Base-by-base conservation (phyloP, 805 yeast genomes). In the Ogataea pilisensis region DNA sequence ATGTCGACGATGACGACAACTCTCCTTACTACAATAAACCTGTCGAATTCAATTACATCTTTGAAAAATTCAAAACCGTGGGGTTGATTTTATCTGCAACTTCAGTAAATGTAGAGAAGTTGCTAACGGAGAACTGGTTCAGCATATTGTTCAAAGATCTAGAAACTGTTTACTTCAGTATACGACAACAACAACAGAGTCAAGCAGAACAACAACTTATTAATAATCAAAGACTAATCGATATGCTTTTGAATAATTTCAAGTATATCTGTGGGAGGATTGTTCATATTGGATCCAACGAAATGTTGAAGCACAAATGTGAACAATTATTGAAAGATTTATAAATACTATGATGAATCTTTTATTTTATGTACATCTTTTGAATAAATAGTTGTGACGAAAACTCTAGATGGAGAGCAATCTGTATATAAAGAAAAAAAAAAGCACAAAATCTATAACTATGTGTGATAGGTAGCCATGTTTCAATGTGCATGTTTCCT, bases 31-130 rank as follows among this genome's bases (percentile, higher is more conserved):
- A 18, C n/a, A 26, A 29, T 12, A 36, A 29, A 16, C 48, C 48
- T 17, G 22, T 55, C 14, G 52, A 54, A 28, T 45, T 51, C 18
- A 28, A 27, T 8, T 45, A 49, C 33, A 31, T 53, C 6, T 32
- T 36, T 17, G 56, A 55, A 35, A 46, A 42, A 19, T 41, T 46
- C 27, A 51, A 51, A 31, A 36, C 45, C 5, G 22, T 52, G 1
- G 57, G 55, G 17, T 28, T 55, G 14, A n/a, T 50, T 8, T 17
- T 45, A 8, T 25, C 50, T 2, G 34, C 29, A 27, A 27, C 6
- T 13, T 9, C 5, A 27, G 5, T 39, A 16, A 28, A 31, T 5
- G 21, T 22, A 9, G 16, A 16, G 5, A 27, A 32, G 8, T 26
- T 49, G 7, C n/a, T 38, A 3, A 29, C 41, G 13, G 26, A 20